phyloP scores from a whole-genome alignment of 495 filamentous ascomycete genomes.

The Aspergillus nidulans region DNA sequence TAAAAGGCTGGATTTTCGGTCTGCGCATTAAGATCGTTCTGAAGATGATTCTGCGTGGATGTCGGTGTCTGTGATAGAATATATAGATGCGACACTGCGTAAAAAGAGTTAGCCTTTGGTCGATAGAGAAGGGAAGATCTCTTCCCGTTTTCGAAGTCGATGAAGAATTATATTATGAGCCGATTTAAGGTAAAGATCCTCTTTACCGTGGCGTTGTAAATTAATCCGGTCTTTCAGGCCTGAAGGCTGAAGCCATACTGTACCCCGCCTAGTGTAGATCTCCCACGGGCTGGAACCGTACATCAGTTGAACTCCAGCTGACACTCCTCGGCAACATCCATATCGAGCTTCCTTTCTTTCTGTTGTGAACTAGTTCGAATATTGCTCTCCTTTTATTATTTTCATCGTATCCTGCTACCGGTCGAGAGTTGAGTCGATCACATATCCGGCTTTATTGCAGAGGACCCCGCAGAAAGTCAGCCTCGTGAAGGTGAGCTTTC shows the following conservation, averaged over 20 bases:
- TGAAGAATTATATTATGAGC: no score
- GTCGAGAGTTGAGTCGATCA: background rate
- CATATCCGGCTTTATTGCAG: background rate
- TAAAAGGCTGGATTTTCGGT: conserved; percentile 35
- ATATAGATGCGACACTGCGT: background rate
- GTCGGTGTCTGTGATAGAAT: background rate
- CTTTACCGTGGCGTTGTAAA: no score
- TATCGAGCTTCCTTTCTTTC: background rate
- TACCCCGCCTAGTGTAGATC: background rate
- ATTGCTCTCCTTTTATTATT: background rate
- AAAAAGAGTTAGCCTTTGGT: no score
- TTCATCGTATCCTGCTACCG: background rate
- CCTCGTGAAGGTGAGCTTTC: background rate
- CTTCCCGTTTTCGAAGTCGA: no score
- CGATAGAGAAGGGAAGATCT: no score
- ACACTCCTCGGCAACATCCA: background rate
- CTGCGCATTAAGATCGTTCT: conserved; percentile 16
- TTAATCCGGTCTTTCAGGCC: no score
- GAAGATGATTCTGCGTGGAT: background rate
- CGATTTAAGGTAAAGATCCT: no score
- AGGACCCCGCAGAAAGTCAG: background rate
- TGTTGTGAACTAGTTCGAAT: background rate
- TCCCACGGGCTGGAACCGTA: background rate
- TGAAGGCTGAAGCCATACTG: no score
- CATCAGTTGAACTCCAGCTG: background rate